Base-by-base conservation (phyloP, 805 yeast species). In the Wickerhamomyces strasburgensis region DNA sequence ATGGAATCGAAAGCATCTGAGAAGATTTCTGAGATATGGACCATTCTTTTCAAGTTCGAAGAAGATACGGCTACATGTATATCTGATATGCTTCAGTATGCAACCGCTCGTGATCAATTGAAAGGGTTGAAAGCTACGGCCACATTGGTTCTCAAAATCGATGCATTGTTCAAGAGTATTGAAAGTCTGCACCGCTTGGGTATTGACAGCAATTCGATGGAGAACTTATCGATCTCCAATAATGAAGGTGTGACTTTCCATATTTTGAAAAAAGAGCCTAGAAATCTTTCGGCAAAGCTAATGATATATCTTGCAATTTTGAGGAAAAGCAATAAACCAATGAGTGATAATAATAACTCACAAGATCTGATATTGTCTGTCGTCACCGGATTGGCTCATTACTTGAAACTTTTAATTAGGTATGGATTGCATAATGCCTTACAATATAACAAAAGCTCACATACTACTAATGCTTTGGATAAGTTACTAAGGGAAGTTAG, bases 321-420 rank as follows among this genome's bases (percentile, higher is more conserved):
- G 29, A 70, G 96, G 43, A 87, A 85, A 51, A 67, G 46, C 46
- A 71, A 66, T 17, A 51, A 61, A 6, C 63, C 64, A 4, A 43
- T 47, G 3, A 44, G 53, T 3, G 62, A 60, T 31, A 48, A 52
- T 7, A 62, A 73, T 28, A 21, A 21, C 25, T 75, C 88, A 0
- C 80, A 84, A 4, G 81, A 78, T 37, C 56, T 54, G 30, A 60
- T 90, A 27, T 70, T 93, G 47, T 76, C 90, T 0, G 77, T 89
- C 9, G 89, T 89, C 5, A 86, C 96, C 1, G 88, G 94, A 0
- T 66, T 90, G 49, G 97, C 98, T 0, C 98, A 93, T 57, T 90
- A 88, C 59, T 67, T 93, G 51, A 93, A 93, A 58, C 68, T 90
- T 6, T 65, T 93, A 16, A 83, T 90, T 5, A 68, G 97, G 44